These are phyloP conservation scores for Aureobasidium sp. DNA, from an alignment of 2,329 filamentous ascomycete genomes.

Conservation along the genomic window DNA sequence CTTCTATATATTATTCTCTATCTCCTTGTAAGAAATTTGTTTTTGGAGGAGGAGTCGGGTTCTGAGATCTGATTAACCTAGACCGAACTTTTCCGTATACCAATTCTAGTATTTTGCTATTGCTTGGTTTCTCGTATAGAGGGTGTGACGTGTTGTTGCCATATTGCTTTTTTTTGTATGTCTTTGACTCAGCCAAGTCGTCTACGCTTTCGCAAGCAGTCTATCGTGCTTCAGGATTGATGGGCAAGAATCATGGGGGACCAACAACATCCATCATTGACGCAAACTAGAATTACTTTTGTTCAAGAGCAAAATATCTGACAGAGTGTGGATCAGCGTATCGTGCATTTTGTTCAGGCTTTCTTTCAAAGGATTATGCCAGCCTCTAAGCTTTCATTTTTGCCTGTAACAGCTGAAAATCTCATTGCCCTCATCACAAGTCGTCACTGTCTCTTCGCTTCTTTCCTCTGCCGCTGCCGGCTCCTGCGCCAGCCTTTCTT, in stretches of 20 bases:
- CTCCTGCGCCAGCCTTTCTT: slow-evolving; percentile 14
- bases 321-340: not conserved
- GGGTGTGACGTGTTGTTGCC: not conserved
- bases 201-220: not conserved
- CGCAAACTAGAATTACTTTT: not conserved
- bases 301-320: not conserved
- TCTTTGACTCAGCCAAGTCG: not conserved
- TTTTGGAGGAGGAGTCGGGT: too few species aligned
- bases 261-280: not conserved
- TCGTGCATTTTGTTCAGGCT: not conserved
- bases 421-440: not conserved
- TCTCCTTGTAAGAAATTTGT: not conserved
- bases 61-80: not conserved
- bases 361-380: not conserved
- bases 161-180: not conserved
- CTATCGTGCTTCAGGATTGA: not conserved
- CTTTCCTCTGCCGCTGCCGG: slow-evolving; percentile 15
- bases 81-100: too few species aligned
- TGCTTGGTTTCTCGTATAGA: not conserved
- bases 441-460: slow-evolving; percentile 19
- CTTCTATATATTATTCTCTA: not conserved
- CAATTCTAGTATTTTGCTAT: not conserved
- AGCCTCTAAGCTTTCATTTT: not conserved
- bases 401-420: not conserved
- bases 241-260: not conserved